Percentiles rank a stretch among this genome's conserved stretches.
Evolutionary conservation across 2,329 filamentous ascomycete genomes (phyloP).

Genomic region (Xylariaceae sp.): DNA sequence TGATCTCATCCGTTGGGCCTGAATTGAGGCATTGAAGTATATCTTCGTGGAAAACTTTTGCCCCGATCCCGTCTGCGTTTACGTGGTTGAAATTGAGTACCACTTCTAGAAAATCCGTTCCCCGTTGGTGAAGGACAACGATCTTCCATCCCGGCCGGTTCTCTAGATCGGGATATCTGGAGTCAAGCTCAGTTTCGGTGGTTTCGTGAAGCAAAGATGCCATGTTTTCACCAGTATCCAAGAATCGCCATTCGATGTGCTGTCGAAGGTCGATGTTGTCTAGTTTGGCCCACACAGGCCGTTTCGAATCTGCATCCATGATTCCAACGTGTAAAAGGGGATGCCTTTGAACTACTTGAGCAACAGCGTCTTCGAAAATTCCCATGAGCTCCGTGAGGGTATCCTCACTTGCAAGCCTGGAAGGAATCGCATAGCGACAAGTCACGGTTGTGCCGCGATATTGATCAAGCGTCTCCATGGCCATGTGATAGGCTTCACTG

Average conservation of each 20-base stretch:
- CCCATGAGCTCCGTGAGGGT: not conserved
- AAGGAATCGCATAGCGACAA: slow-evolving; percentile 6
- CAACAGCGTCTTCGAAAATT: not conserved
- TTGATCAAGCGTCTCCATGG: slow-evolving; percentile 12
- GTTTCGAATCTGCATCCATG: not conserved
- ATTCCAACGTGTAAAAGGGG: not conserved
- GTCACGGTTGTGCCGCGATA: slow-evolving; percentile 11
- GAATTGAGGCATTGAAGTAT: not conserved
- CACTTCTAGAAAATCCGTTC: not conserved
- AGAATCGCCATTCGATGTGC: not conserved
- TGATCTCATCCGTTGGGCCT: too few species aligned
- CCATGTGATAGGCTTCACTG: slow-evolving; percentile 13
- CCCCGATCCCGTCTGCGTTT: slow-evolving; percentile 10
- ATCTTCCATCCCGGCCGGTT: not conserved
- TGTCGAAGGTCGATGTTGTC: not conserved
- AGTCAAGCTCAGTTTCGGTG: not conserved
- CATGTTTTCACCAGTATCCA: not conserved
- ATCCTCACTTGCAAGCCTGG: not conserved
- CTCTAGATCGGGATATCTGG: not conserved
- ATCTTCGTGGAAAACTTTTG: slow-evolving; percentile 6
- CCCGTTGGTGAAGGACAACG: not conserved
- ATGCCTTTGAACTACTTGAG: not conserved
- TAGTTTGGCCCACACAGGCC: not conserved
- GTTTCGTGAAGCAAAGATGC: not conserved
- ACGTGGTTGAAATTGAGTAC: slow-evolving; percentile 8